A percentile compares a stretch with the other conserved stretches of the same genome.
These are phyloP conservation scores for Candida tropicalis DNA, from an alignment of 1,139 yeast genomes.

Conservation along the genomic window DNA sequence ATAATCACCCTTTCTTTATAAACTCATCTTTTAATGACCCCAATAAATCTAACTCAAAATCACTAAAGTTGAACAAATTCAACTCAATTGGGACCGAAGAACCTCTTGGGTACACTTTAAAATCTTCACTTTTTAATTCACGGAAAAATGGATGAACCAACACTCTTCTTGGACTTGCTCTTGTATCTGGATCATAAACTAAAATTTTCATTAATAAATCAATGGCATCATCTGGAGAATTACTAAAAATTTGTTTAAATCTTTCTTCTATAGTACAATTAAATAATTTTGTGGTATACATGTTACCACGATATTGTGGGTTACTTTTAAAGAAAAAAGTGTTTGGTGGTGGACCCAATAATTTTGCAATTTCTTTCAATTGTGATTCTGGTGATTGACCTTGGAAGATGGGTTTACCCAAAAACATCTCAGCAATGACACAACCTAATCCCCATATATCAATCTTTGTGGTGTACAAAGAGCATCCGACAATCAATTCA, in stretches of 20 bases:
- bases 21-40: slow-evolving; percentile 46
- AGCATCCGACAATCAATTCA: slow-evolving; percentile 76
- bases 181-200: slow-evolving; percentile 70
- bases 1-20: slow-evolving; percentile 15
- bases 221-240: slow-evolving; percentile 70
- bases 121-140: slow-evolving; percentile 61
- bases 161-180: slow-evolving; percentile 68
- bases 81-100: slow-evolving; percentile 43
- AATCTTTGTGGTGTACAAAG: slow-evolving; percentile 73
- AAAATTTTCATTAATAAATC: slow-evolving; percentile 69
- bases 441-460: slow-evolving; percentile 90
- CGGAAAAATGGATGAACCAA: slow-evolving; percentile 73
- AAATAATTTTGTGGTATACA: slow-evolving; percentile 68
- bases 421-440: slow-evolving; percentile 80
- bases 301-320: slow-evolving; percentile 74
- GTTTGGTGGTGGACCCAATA: slow-evolving; percentile 77
- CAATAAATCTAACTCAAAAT: slow-evolving; percentile 52
- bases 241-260: slow-evolving; percentile 68
- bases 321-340: slow-evolving; percentile 73
- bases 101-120: slow-evolving; percentile 61
- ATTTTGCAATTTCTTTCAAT: slow-evolving; percentile 73
- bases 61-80: slow-evolving; percentile 55
- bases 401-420: slow-evolving; percentile 81
- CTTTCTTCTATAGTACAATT: slow-evolving; percentile 62
- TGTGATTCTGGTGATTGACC: slow-evolving; percentile 77